A percentile compares a stretch with the other conserved stretches of the same genome.
phyloP scores from a whole-genome alignment of 768 basidiomycete genomes.

The Agaricus subrufescens region DNA sequence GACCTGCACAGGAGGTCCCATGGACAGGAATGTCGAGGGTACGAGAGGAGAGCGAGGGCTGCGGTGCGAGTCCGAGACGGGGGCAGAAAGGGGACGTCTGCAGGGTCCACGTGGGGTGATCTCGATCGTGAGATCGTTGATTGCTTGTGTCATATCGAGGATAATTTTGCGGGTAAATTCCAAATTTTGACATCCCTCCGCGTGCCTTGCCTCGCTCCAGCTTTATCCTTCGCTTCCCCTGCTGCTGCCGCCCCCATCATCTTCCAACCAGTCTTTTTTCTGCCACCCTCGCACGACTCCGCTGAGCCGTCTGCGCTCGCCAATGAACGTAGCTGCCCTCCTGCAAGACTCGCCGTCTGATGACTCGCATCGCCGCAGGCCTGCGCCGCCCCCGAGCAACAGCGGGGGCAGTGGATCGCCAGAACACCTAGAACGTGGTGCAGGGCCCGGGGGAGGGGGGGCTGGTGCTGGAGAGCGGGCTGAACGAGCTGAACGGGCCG shows the following conservation, averaged over 20 bases:
- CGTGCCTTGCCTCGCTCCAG: conserved; percentile 11
- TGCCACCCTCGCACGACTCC: neutral
- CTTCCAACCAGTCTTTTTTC: neutral
- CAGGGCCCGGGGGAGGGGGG: neutral
- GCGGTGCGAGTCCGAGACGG: neutral
- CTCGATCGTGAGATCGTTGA: conserved; percentile 18
- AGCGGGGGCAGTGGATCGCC: neutral
- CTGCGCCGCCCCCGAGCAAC: conserved; percentile 1
- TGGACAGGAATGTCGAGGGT: no score
- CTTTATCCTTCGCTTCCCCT: conserved; percentile 7
- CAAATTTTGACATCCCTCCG: conserved; percentile 13
- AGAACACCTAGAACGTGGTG: neutral
- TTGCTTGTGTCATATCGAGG: conserved; percentile 13
- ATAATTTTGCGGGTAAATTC: conserved; percentile 13
- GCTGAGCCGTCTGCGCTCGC: neutral
- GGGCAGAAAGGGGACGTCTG: neutral
- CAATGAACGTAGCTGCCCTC: conserved; percentile 17
- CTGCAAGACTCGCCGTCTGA: conserved; percentile 16
- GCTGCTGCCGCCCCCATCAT: conserved; percentile 4
- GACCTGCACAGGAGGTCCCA: no score
- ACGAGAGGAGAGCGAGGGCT: neutral
- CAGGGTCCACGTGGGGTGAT: conserved; percentile 13
- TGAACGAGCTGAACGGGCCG: neutral
- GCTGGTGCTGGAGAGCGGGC: neutral
- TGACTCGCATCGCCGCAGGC: conserved; percentile 7